phyloP scores from a whole-genome alignment of 1,139 yeast genomes.

The Candida labiduridarum region DNA sequence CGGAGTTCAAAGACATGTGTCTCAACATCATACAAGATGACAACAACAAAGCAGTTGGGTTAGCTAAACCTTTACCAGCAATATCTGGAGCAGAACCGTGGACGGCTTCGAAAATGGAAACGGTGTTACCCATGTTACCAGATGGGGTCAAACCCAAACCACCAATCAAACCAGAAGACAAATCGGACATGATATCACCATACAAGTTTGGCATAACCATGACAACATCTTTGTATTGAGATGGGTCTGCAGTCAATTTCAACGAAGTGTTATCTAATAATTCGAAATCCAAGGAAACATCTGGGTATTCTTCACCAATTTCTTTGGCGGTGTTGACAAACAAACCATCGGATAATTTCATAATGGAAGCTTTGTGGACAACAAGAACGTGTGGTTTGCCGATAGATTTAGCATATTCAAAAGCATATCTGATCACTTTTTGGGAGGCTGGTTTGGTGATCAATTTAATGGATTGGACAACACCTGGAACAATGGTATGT shows the following conservation, averaged over 20 bases:
- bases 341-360: conserved; percentile 97
- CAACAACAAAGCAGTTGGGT: conserved; percentile 95
- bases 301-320: conserved; percentile 90
- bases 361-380: conserved; percentile 97
- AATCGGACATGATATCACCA: conserved; percentile 97
- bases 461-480: conserved; percentile 95
- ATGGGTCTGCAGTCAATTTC: conserved; percentile 86
- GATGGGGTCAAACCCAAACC: conserved; percentile 98
- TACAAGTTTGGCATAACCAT: conserved; percentile 99
- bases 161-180: conserved; percentile 96
- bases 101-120: conserved; percentile 97
- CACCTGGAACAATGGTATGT: conserved; percentile 97
- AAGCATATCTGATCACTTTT: conserved; percentile 94
- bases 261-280: conserved; percentile 94
- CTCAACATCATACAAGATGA: conserved; percentile 99
- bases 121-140: conserved; percentile 98
- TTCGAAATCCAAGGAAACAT: conserved; percentile 78
- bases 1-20: conserved; percentile 86
- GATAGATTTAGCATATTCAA: conserved; percentile 90
- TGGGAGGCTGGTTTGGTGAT: conserved; percentile 96
- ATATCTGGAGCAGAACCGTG: conserved; percentile 99
- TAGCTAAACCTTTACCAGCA: conserved; percentile 97
- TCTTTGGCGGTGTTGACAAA: conserved; percentile 91
- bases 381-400: conserved; percentile 89
- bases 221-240: conserved; percentile 75